Evolutionary conservation across 768 basidiomycete genomes (phyloP), one percentile per base, ranked within the genome.

Genomic region (Amanita molliuscula): DNA sequence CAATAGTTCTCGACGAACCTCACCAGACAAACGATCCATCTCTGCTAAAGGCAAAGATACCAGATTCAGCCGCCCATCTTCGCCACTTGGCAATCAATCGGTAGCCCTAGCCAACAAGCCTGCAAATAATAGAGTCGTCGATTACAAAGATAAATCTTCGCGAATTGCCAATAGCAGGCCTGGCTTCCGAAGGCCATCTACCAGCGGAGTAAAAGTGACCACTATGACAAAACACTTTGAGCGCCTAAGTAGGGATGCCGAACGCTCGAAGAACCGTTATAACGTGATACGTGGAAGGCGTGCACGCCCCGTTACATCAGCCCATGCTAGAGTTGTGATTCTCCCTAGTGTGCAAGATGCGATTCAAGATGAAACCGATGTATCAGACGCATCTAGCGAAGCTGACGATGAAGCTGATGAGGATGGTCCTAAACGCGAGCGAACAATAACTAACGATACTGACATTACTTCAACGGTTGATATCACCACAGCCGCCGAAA

Each of bases 211-310:
- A 48, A 90, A 88, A 61, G 94, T 98, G 6, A 82, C 86, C 0
- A 89, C 83, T 48, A 90, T 96, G 11, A 79, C 93, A 8, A 82
- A 86, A 56, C 90, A 96, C 54, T 98, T 89, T 63, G 93, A 96
- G 64, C 80, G 88, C 13, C 76, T 96, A 28, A 78, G 73, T 49
- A 77, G 79, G 40, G 89, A 92, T 34, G 77, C 67, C 6, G 87
- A 90, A 58, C 79, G 79, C 33, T 76, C 81, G 2, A 91, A 80
- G 58, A 77, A 82, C 49, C 79, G 86, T 20, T 88, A 95, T 59
- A 78, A 83, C n/a, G 79, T 92, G 48, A 88, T 93, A 59, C 79
- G 91, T 33, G 88, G 87, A 9, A 84, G 81, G 55, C 81, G 86
- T 40, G 88, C 90, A 16, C 84, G 95, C 28, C 95, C 96, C 10